A percentile compares a stretch with the other conserved stretches of the same genome.
phyloP scores from a whole-genome alignment of 768 basidiomycete genomes.

The Termitomyces sp. region DNA sequence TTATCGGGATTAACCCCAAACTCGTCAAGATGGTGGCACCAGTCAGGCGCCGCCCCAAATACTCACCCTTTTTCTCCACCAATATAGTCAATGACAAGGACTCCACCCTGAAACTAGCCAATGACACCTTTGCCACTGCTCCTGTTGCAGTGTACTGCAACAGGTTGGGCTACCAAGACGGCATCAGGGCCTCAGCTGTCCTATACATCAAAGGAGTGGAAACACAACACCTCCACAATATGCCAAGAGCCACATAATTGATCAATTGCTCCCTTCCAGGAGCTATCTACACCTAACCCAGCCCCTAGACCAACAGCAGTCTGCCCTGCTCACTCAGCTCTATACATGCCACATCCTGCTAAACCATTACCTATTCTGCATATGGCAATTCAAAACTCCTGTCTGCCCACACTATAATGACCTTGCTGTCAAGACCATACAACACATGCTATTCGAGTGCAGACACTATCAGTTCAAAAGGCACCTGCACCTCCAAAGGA shows the following conservation, averaged over 20 bases:
- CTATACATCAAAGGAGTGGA: not conserved
- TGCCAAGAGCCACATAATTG: not conserved
- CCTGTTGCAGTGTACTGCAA: slow-evolving; percentile 24
- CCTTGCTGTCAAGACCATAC: no score
- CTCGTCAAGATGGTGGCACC: no score
- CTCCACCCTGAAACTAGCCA: no score
- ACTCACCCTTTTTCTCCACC: not conserved
- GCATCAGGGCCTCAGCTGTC: not conserved
- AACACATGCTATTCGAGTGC: no score
- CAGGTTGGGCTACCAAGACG: not conserved
- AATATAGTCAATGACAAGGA: no score
- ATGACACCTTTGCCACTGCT: not conserved
- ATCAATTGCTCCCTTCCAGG: not conserved
- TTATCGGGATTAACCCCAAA: not conserved
- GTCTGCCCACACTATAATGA: not conserved
- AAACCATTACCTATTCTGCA: not conserved
- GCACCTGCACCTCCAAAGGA: no score
- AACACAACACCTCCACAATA: not conserved
- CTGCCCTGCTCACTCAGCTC: not conserved
- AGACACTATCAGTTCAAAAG: no score
- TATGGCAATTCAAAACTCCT: not conserved
- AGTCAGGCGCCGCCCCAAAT: not conserved
- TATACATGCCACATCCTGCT: not conserved
- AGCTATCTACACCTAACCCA: not conserved
- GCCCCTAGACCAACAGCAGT: not conserved